phyloP scores from a whole-genome alignment of 1,139 yeast species.

The Pichia sp. region DNA sequence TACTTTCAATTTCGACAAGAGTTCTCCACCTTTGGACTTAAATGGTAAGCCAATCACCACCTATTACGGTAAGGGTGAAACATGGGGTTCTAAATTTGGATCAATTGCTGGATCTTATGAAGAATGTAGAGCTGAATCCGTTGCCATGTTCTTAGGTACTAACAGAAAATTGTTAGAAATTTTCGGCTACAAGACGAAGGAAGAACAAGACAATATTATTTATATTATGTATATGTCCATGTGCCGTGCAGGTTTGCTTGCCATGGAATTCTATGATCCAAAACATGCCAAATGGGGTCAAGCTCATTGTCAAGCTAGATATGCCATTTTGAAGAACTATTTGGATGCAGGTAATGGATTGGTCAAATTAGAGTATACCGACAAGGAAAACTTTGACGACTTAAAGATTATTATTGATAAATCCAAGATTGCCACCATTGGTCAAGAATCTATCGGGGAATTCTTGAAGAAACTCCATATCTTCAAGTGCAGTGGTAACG shows the following conservation, averaged over 20 bases:
- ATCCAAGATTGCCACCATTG: conserved; percentile 53
- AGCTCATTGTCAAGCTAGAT: conserved; percentile 93
- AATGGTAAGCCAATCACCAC: conserved; percentile 53
- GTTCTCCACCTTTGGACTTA: conserved; percentile 48
- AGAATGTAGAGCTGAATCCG: conserved; percentile 89
- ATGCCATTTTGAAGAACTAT: conserved; percentile 70
- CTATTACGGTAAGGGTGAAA: conserved; percentile 70
- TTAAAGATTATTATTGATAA: conserved; percentile 52
- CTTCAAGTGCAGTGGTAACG: conserved; percentile 71
- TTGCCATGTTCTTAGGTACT: conserved; percentile 73
- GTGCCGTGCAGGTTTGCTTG: conserved; percentile 83
- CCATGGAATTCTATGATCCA: conserved; percentile 85
- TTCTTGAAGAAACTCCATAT: conserved; percentile 67
- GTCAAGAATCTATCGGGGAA: conserved; percentile 66
- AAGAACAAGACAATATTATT: conserved; percentile 56
- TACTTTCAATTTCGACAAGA: conserved; percentile 60
- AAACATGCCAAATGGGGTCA: conserved; percentile 80
- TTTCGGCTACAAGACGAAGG: conserved; percentile 53
- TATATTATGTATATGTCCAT: conserved; percentile 65
- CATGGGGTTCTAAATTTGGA: conserved; percentile 87
- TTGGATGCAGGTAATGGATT: conserved; percentile 58
- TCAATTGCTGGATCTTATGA: conserved; percentile 78
- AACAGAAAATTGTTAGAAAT: conserved; percentile 59
- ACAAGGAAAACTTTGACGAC: conserved; percentile 42
- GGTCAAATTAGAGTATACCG: conserved; percentile 41